Percentiles rank a stretch among this genome's conserved stretches.
These are phyloP conservation scores for Tricholoma matsutake DNA, from an alignment of 768 basidiomycete species.

Conservation along the genomic window DNA sequence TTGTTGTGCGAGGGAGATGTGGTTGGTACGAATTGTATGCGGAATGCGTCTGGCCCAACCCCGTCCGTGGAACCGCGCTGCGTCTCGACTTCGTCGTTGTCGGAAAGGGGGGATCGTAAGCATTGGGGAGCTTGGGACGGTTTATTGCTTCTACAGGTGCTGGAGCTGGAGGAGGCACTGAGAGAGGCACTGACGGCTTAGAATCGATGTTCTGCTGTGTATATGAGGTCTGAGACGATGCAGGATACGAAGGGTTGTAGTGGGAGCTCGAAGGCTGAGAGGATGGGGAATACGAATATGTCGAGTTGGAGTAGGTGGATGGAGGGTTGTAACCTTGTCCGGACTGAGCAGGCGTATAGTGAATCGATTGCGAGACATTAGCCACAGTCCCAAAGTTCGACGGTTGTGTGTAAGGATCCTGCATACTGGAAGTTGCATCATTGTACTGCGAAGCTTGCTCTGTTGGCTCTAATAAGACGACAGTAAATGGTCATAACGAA, in stretches of 20 bases:
- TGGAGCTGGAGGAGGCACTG: conserved; percentile 29
- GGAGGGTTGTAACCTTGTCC: conserved; percentile 10
- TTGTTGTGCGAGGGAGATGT: conserved; percentile 12
- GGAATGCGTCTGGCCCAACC: conserved; percentile 14
- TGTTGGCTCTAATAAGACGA: conserved; percentile 3
- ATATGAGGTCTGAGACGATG: conserved; percentile 7
- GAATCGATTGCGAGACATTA: conserved; percentile 11
- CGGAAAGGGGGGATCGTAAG: conserved; percentile 76
- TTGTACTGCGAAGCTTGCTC: conserved; percentile 8
- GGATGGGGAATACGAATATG: conserved; percentile 13
- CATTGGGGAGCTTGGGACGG: conserved; percentile 64
- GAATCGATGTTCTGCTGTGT: conserved; percentile 7
- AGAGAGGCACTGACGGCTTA: conserved; percentile 1
- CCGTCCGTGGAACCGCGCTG: conserved; percentile 19
- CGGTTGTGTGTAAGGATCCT: conserved; percentile 37
- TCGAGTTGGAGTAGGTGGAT: conserved; percentile 13
- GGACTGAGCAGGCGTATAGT: conserved; percentile 2
- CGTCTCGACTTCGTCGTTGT: conserved; percentile 40
- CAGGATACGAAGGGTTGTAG: conserved; percentile 16
- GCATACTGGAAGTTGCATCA: conserved; percentile 10
- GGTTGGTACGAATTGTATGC: conserved; percentile 25
- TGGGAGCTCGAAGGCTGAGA: conserved; percentile 15
- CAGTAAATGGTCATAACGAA: not conserved
- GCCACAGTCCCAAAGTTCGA: conserved; percentile 18
- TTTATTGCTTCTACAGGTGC: conserved; percentile 43